A percentile compares a stretch with the other conserved stretches of the same genome.
Evolutionary conservation across 2,329 filamentous ascomycete species (phyloP).

Genomic region (Fusarium goolgardi): DNA sequence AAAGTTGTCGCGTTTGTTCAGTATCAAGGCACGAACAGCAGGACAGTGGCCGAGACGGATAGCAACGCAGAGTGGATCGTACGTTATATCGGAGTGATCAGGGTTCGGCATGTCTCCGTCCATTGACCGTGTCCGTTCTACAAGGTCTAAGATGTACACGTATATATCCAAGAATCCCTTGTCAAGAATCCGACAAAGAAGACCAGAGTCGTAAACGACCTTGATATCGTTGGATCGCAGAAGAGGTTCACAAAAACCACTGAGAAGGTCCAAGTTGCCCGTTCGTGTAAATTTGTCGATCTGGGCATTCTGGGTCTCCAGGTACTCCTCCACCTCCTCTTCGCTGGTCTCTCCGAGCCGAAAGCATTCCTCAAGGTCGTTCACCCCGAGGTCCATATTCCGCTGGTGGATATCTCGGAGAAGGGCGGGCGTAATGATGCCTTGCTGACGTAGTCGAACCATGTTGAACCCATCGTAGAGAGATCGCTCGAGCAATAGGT

Average conservation of each 20-base stretch:
- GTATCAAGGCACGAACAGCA: slow-evolving; percentile 30
- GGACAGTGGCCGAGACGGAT: slow-evolving; percentile 45
- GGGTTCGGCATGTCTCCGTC: slow-evolving; percentile 11
- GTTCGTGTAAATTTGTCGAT: slow-evolving; percentile 43
- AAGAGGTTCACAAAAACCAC: slow-evolving; percentile 47
- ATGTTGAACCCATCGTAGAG: slow-evolving; percentile 47
- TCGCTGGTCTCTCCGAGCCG: slow-evolving; percentile 42
- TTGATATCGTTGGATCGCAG: slow-evolving; percentile 45
- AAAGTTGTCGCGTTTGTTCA: slow-evolving; percentile 35
- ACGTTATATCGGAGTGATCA: slow-evolving; percentile 44
- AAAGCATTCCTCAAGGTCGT: slow-evolving; percentile 48
- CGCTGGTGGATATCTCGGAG: slow-evolving; percentile 48
- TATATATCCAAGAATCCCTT: slow-evolving; percentile 43
- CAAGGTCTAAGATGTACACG: slow-evolving; percentile 46
- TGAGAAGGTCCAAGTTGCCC: slow-evolving; percentile 42
- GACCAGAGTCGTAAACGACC: slow-evolving; percentile 36
- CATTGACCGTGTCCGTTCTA: slow-evolving; percentile 42
- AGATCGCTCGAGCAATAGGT: slow-evolving; percentile 45
- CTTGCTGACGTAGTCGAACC: slow-evolving; percentile 32
- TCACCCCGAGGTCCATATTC: slow-evolving; percentile 43
- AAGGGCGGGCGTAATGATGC: slow-evolving; percentile 36
- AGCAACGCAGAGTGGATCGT: slow-evolving; percentile 47
- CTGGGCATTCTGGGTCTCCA: slow-evolving; percentile 37
- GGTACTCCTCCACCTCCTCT: slow-evolving; percentile 24
- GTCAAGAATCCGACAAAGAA: slow-evolving; percentile 46